A percentile compares a stretch with the other conserved stretches of the same genome.
phyloP scores from a whole-genome alignment of 2,329 filamentous ascomycete species.

The Fonsecaea pedrosoi region DNA sequence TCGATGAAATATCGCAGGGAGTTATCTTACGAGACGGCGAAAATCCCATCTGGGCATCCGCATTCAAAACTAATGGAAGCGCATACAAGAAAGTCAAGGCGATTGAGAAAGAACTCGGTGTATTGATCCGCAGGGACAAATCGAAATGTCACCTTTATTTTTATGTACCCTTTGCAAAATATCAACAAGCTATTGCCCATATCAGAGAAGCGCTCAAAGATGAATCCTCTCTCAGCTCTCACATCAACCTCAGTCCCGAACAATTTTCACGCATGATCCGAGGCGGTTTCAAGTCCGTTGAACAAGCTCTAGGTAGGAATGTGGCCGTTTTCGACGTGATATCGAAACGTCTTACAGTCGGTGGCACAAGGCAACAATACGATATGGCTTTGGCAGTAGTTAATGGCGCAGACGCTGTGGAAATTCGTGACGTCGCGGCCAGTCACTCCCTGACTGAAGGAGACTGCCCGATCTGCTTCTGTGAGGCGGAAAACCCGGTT shows the following conservation, averaged over 20 bases:
- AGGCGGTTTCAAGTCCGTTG: conserved; percentile 36
- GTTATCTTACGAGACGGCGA: conserved; percentile 16
- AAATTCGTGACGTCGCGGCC: conserved; percentile 5
- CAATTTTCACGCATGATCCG: conserved; percentile 37
- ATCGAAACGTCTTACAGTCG: conserved; percentile 35
- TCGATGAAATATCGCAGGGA: conserved; percentile 20
- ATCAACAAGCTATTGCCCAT: conserved; percentile 29
- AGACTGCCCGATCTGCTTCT: conserved; percentile 39
- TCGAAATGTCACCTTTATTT: conserved; percentile 38
- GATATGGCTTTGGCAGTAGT: conserved; percentile 32
- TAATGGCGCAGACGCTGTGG: conserved; percentile 27
- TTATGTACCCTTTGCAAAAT: conserved; percentile 38
- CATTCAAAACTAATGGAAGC: conserved; percentile 36
- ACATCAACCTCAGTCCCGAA: conserved; percentile 31
- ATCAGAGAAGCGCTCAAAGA: conserved; percentile 33
- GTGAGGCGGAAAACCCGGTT: conserved; percentile 36
- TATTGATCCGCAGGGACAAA: conserved; percentile 39
- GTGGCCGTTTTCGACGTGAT: conserved; percentile 36
- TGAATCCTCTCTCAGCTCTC: conserved; percentile 27
- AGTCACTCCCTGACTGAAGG: not conserved
- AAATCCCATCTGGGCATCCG: not conserved
- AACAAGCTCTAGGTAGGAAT: conserved; percentile 33
- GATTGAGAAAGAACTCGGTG: conserved; percentile 37
- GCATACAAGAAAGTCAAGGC: conserved; percentile 38
- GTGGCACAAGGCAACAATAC: conserved; percentile 34